phyloP scores from a whole-genome alignment of 176 grass and related monocot genomes.

The Rhynchospora breviuscula region DNA sequence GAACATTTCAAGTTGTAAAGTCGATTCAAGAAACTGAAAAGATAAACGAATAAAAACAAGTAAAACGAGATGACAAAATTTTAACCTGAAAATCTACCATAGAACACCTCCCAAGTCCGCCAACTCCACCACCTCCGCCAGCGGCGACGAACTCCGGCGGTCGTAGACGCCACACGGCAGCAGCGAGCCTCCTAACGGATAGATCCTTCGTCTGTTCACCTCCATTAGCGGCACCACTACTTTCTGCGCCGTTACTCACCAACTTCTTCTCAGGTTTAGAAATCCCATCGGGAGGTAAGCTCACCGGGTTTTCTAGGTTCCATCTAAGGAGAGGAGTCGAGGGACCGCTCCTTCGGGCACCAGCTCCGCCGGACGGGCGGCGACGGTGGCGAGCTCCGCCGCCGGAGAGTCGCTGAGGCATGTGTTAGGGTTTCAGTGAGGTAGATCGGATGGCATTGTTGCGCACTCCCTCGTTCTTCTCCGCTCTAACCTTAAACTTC shows the following conservation, averaged over 20 bases:
- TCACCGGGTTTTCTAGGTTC: conserved; percentile 37
- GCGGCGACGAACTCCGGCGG: conserved; percentile 49
- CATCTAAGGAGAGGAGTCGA: conserved; percentile 69
- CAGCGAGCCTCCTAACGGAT: conserved; percentile 72
- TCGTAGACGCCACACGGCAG: conserved; percentile 67
- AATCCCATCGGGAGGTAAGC: conserved; percentile 18
- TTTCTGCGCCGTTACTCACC: neutral
- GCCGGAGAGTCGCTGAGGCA: conserved; percentile 22
- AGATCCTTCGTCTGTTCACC: conserved; percentile 33
- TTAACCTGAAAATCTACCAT: conserved; percentile 17
- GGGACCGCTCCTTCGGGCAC: conserved; percentile 54
- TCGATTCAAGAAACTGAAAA: neutral
- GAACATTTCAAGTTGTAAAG: neutral
- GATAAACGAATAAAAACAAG: neutral
- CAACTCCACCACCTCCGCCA: neutral
- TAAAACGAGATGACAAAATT: neutral
- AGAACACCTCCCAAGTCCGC: conserved; percentile 29
- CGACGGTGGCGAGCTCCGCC: conserved; percentile 24
- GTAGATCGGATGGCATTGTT: conserved; percentile 19
- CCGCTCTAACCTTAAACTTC: neutral
- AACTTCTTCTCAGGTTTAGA: conserved; percentile 13
- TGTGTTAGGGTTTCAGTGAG: neutral
- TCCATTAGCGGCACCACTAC: neutral
- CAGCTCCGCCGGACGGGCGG: neutral
- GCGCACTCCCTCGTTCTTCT: neutral